Conservation (phyloP, 345 rosid genomes). For the Sonneratia caseolaris region DNA sequence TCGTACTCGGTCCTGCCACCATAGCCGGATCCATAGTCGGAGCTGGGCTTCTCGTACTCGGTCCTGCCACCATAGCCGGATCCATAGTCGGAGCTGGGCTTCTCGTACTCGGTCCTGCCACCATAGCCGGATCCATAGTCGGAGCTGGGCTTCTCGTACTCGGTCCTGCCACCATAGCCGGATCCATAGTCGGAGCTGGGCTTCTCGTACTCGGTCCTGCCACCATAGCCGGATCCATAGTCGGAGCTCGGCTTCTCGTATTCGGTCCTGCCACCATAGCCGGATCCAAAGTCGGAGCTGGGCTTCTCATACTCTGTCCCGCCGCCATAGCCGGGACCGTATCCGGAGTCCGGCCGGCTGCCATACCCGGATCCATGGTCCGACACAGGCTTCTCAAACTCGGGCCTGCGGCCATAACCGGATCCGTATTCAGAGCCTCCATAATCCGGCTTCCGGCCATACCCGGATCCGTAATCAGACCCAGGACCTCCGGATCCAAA, state of each 20-base stretch:
- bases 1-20: constrained; percentile 7
- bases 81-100: no score
- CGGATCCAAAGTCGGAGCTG: constrained; percentile 17
- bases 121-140: constrained; percentile 2
- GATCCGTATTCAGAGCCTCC: constrained; percentile 31
- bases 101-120: constrained; percentile 5
- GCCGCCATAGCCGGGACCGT: constrained; percentile 5
- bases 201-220: background rate
- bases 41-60: constrained; percentile 10
- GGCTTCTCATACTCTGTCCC: constrained; percentile 7
- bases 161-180: constrained; percentile 17
- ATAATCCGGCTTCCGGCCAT: constrained; percentile 15
- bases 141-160: constrained; percentile 11
- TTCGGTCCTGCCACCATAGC: constrained; percentile 7
- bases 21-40: constrained; percentile 8
- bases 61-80: background rate
- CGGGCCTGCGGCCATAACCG: constrained; percentile 17
- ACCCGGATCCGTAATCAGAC: constrained; percentile 11
- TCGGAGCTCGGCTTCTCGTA: constrained; percentile 3
- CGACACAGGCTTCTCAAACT: constrained; percentile 13
- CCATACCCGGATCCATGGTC: constrained; percentile 38
- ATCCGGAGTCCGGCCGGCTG: no score
- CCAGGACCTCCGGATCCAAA: constrained; percentile 34
- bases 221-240: constrained; percentile 14
- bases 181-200: constrained; percentile 26